phyloP scores from a whole-genome alignment of 768 basidiomycete species.

The Neoboletus brunneissimus region DNA sequence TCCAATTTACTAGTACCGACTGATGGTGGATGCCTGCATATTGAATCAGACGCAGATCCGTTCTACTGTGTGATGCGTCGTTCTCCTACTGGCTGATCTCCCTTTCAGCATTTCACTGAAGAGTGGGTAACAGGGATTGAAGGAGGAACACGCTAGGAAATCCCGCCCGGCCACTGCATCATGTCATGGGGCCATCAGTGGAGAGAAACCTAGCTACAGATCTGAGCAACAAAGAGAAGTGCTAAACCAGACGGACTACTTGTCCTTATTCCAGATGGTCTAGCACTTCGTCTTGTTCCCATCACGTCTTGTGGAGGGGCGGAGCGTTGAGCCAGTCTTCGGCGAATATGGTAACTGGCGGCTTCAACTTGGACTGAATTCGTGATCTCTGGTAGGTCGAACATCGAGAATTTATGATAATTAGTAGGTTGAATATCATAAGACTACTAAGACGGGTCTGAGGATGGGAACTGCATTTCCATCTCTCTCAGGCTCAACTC shows the following conservation, averaged over 20 bases:
- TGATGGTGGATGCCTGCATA: too few relatives aligned
- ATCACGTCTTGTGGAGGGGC: neutral
- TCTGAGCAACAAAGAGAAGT: too few relatives aligned
- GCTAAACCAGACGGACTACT: neutral
- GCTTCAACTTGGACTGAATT: neutral
- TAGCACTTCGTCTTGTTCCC: neutral
- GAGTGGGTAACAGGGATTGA: too few relatives aligned
- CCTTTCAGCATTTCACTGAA: too few relatives aligned
- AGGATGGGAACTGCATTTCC: neutral
- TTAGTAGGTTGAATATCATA: neutral
- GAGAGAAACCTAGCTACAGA: too few relatives aligned
- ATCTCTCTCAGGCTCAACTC: neutral
- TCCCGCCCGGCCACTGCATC: too few relatives aligned
- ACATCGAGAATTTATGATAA: neutral
- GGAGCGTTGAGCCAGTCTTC: neutral
- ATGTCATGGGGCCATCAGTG: too few relatives aligned
- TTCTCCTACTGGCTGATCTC: too few relatives aligned
- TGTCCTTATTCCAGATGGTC: neutral
- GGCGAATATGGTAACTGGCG: neutral
- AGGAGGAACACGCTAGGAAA: too few relatives aligned
- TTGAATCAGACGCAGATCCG: too few relatives aligned
- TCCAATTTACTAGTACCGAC: too few relatives aligned
- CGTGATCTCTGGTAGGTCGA: neutral
- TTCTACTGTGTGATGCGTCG: too few relatives aligned
- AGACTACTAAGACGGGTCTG: neutral